Conservation (phyloP, 305 asterid genomes). For the Solanum chacoense region DNA sequence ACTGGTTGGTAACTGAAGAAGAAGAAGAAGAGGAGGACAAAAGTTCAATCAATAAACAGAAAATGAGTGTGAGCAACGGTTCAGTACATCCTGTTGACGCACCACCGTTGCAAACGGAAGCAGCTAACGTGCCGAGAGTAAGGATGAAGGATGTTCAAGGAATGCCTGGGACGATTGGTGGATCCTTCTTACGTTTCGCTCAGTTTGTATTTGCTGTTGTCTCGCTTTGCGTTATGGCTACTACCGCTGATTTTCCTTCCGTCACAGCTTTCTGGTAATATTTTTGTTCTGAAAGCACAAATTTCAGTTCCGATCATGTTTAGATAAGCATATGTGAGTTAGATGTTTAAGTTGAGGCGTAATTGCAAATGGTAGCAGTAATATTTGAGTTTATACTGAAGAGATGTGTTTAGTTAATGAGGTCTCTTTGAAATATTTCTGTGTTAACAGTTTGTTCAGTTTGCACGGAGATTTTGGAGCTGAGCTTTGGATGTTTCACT, state of each 20-base stretch:
- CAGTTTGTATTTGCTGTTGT: conserved; percentile 68
- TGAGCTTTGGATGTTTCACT: neutral
- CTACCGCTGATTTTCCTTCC: conserved; percentile 83
- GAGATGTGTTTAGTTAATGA: neutral
- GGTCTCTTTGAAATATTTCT: neutral
- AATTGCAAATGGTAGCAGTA: neutral
- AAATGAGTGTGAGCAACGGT: conserved; percentile 40
- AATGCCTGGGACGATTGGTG: conserved; percentile 93
- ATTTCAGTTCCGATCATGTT: neutral
- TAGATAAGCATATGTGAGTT: neutral
- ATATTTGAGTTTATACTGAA: neutral
- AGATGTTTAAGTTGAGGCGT: neutral
- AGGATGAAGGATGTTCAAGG: conserved; percentile 94
- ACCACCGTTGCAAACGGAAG: conserved; percentile 57
- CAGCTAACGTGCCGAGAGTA: conserved; percentile 58
- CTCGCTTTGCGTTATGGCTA: conserved; percentile 75
- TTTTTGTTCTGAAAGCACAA: neutral
- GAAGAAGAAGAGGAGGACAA: neutral
- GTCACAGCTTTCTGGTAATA: conserved; percentile 92
- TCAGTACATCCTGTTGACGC: conserved; percentile 41
- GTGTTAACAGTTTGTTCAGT: neutral
- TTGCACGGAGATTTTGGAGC: neutral
- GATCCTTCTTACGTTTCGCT: conserved; percentile 54
- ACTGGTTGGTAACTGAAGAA: neutral
- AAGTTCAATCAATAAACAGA: neutral